Conservation (phyloP, 768 basidiomycete species). For the Auriscalpium orientale region DNA sequence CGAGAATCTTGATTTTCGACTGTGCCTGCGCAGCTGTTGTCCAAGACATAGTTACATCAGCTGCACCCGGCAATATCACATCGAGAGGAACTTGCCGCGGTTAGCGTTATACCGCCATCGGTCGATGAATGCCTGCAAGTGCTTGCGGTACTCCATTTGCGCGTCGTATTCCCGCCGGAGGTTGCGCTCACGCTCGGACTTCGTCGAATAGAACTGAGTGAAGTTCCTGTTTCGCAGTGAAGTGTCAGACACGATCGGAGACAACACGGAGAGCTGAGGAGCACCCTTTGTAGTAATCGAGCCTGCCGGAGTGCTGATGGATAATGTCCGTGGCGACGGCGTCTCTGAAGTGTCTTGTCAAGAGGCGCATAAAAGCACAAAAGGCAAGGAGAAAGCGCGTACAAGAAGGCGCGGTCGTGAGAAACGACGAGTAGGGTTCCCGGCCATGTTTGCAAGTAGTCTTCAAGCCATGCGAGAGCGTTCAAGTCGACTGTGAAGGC, state of each 20-base stretch:
- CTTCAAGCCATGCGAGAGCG: constrained; percentile 95
- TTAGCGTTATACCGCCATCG: constrained; percentile 98
- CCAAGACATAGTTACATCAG: not conserved
- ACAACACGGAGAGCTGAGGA: constrained; percentile 4
- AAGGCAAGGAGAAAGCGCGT: constrained; percentile 15
- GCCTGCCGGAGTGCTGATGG: constrained; percentile 86
- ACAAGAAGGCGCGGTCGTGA: constrained; percentile 96
- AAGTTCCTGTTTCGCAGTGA: constrained; percentile 62
- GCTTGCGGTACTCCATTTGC: constrained; percentile 91
- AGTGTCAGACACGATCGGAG: not conserved
- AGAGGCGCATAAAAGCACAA: no score
- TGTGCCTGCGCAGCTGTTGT: constrained; percentile 77
- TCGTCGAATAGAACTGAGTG: constrained; percentile 97
- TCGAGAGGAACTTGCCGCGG: constrained; percentile 42
- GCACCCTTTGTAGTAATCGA: constrained; percentile 97
- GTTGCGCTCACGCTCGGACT: constrained; percentile 89
- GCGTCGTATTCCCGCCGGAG: constrained; percentile 92
- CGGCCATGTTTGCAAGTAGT: constrained; percentile 92
- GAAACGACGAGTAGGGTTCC: constrained; percentile 94
- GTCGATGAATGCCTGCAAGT: constrained; percentile 96
- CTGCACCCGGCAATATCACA: constrained; percentile 3
- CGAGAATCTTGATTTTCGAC: constrained; percentile 60
- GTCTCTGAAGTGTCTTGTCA: constrained; percentile 41
- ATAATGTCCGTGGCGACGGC: constrained; percentile 97
- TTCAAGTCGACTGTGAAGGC: constrained; percentile 69